Evolutionary conservation across 2,329 filamentous ascomycete species (phyloP).

Genomic region (Talaromyces amestolkiae): DNA sequence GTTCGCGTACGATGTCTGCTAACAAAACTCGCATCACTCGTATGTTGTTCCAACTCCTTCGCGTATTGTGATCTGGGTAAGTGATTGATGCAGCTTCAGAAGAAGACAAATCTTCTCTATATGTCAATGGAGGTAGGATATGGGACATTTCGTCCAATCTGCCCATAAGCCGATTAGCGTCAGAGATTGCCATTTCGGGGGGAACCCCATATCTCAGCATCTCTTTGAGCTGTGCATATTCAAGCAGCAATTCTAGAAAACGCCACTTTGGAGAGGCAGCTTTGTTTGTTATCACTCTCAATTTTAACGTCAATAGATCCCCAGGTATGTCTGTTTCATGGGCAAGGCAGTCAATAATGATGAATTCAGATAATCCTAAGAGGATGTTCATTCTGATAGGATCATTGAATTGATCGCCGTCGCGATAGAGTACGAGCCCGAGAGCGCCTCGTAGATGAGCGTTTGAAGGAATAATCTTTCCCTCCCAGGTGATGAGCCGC

Average conservation of each 20-base stretch:
- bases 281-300: neutral
- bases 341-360: slow-evolving; percentile 16
- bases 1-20: slow-evolving; percentile 15
- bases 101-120: neutral
- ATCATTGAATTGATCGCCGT: slow-evolving; percentile 1
- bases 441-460: slow-evolving; percentile 18
- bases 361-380: neutral
- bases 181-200: neutral
- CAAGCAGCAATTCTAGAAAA: slow-evolving; percentile 10
- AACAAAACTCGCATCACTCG: slow-evolving; percentile 14
- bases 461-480: slow-evolving; percentile 3
- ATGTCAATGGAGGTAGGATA: neutral
- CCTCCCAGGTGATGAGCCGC: neutral
- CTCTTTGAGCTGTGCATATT: slow-evolving; percentile 15
- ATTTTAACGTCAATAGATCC: slow-evolving; percentile 5
- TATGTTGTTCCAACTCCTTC: slow-evolving; percentile 18
- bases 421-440: slow-evolving; percentile 8
- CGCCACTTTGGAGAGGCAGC: slow-evolving; percentile 6
- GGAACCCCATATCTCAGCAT: neutral
- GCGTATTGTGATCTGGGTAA: slow-evolving; percentile 10
- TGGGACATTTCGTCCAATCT: neutral
- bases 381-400: slow-evolving; percentile 10
- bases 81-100: neutral
- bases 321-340: slow-evolving; percentile 9
- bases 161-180: neutral